These are phyloP conservation scores for Pestalotiopsis sp. DNA, from an alignment of 2,329 filamentous ascomycete genomes.

Conservation along the genomic window DNA sequence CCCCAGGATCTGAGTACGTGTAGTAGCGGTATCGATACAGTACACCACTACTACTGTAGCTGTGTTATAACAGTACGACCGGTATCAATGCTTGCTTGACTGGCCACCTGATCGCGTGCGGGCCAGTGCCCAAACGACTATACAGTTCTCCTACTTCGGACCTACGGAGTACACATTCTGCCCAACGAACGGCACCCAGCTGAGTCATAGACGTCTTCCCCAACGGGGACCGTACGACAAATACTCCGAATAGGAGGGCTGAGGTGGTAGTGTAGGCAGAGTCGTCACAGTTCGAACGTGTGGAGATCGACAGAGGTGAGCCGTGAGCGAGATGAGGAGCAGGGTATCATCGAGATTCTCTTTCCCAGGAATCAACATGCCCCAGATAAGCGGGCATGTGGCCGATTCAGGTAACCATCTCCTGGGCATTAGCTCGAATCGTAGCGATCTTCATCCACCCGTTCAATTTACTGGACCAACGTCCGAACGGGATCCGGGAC, in stretches of 20 bases:
- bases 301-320: neutral
- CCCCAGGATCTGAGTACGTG: neutral
- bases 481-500: constrained; percentile 7
- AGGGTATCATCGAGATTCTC: constrained; percentile 11
- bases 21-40: neutral
- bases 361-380: constrained; percentile 8
- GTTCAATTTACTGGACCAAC: constrained; percentile 10
- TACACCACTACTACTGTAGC: neutral
- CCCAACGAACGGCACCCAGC: neutral
- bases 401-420: constrained; percentile 10
- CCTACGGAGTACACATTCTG: neutral
- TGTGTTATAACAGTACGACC: too few species aligned
- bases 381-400: constrained; percentile 13
- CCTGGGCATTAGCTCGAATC: neutral
- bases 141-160: too few species aligned
- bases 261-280: neutral
- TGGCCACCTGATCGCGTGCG: too few species aligned
- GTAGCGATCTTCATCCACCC: constrained; percentile 13
- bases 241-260: neutral
- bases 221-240: neutral
- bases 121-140: too few species aligned
- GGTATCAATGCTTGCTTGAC: too few species aligned
- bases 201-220: neutral
- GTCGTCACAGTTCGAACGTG: neutral
- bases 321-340: constrained; percentile 8